Base-by-base conservation (phyloP, 1,284 basidiomycete genomes). In the Leccinum griseonigrum region DNA sequence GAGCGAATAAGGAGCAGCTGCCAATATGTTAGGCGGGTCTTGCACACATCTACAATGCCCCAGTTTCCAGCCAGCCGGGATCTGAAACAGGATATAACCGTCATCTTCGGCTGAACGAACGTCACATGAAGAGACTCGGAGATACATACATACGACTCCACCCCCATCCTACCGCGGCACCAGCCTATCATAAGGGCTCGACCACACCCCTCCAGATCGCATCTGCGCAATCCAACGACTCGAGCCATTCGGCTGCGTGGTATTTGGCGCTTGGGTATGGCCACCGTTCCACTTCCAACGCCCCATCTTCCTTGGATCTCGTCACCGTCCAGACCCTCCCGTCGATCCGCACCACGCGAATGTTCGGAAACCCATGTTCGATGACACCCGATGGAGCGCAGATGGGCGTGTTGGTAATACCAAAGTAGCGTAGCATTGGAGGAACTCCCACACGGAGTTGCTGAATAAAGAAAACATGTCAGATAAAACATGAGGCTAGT, bases 371-470 rank as follows among this genome's bases (percentile, higher is more conserved):
- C 2, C 84, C 85, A 22, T 80, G 79, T 63, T 84, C 83, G 34
- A 87, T 76, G 18, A 87, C 74, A 11, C 71, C 71, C 10, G 74
- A 66, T 2, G 76, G 77, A 61, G 81, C 80, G 28, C 79, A 77
- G n/a, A 83, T 64, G 31, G 78, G 74, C 61, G 81, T 77, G 61
- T 83, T 82, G 14, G 77, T 75, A 16, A 88, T 73, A 0, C 81
- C 82, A 48, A 89, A 75, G 69, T 84, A 88, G 32, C 79, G 77
- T 57, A 90, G 73, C 26, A 69, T 65, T 0, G 79, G 78, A 1
- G 87, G 88, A 46, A 88, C 74, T 0, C 86, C 86, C 4, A 78
- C 71, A 22, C 82, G 81, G 7, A 90, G 72, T 83, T 88, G 85
- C 86, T 88, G 63, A 28, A 62, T 14, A 55, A 2, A n/a, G 28